Conservation (phyloP, 805 yeast genomes). For the Kodamaea lidongshanica region DNA sequence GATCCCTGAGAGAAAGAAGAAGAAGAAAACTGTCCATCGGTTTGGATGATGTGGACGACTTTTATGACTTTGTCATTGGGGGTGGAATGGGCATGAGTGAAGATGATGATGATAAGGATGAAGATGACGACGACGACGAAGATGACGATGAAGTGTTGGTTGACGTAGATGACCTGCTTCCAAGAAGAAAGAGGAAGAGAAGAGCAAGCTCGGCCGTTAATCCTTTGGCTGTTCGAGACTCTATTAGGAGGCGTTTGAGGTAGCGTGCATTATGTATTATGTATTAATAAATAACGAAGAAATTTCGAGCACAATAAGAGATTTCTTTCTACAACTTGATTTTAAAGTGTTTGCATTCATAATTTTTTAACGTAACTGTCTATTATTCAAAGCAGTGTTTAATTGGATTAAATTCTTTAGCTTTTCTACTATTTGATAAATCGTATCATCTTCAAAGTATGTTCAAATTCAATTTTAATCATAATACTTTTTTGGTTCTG, state of each 20-base stretch:
- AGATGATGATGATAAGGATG: constrained; percentile 28
- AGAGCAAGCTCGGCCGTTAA: constrained; percentile 40
- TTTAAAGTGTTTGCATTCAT: no score
- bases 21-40: constrained; percentile 36
- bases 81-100: constrained; percentile 32
- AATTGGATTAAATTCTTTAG: no score
- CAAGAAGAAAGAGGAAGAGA: constrained; percentile 26
- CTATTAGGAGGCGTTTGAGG: constrained; percentile 10
- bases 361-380: no score
- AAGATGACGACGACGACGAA: constrained; percentile 28
- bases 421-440: no score
- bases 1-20: constrained; percentile 25
- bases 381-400: no score
- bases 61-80: constrained; percentile 33
- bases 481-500: no score
- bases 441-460: no score
- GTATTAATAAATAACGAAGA: no score
- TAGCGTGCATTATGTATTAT: no score
- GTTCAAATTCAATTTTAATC: no score
- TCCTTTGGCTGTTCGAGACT: constrained; percentile 23
- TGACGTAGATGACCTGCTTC: constrained; percentile 31
- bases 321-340: no score
- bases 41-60: constrained; percentile 38
- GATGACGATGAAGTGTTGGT: constrained; percentile 28
- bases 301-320: no score